Base-by-base conservation (phyloP, 2,329 filamentous ascomycete genomes). In the Tolypocladium tropicale region DNA sequence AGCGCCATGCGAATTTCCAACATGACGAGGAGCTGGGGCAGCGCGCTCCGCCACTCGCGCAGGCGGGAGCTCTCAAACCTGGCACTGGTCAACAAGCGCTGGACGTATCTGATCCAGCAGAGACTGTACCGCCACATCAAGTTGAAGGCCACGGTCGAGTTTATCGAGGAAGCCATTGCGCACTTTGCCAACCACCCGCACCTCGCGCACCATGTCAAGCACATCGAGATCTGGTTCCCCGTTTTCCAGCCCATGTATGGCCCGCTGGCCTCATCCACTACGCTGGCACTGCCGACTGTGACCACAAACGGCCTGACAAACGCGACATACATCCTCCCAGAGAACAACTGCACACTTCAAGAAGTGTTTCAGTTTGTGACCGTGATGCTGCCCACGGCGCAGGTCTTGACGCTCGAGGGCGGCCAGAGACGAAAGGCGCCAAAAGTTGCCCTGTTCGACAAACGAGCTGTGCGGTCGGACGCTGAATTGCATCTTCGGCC, bases 161-260 rank as follows among this genome's bases (percentile, higher is more conserved):
- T 80, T 18, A 71, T 89, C 43, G 72, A 79, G 46, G 76, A 83
- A 52, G 81, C 85, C 7, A 74, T 80, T 59, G 60, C 72, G 36
- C 89, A 86, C 74, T 87, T 90, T 61, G 68, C 72, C 18, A 61
- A 70, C 11, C 78, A 84, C 57, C 73, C 77, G 32, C 81, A 88
- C 63, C 78, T 90, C 6, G 77, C 80, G 23, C 62, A 71, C 10
- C 83, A 89, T 61, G 82, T 90, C 58, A 84, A 83, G 61, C 87
- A 90, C 64, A 79, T 90, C 57, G 87, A 90, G 69, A 77, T 90
- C 46, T 90, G 87, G 86, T 88, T 90, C 59, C 87, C 88, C 3
- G 86, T 90, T 43, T 90, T 87, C 63, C 79, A 85, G 61, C 81
- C 80, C 23, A 79, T 77, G 14, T 74, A 76, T 56, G 71, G 74